phyloP scores from a whole-genome alignment of 1,139 yeast species.

The Taiozyma onychis region DNA sequence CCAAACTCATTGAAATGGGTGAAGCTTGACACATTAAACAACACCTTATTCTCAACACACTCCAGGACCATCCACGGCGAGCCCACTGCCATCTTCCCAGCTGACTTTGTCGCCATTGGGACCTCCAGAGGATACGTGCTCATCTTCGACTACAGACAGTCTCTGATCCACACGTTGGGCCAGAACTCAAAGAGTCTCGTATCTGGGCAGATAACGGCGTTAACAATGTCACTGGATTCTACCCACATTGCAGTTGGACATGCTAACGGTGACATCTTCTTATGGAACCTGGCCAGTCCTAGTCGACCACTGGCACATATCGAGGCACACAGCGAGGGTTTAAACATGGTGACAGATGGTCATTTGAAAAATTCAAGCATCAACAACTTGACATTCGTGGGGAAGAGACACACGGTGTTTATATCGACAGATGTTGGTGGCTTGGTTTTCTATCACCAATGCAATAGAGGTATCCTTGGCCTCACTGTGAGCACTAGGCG shows the following conservation, averaged over 20 bases:
- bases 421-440: constrained; percentile 58
- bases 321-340: constrained; percentile 21
- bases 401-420: constrained; percentile 48
- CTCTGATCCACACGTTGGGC: constrained; percentile 36
- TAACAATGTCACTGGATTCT: constrained; percentile 44
- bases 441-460: constrained; percentile 52
- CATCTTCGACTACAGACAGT: constrained; percentile 62
- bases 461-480: constrained; percentile 47
- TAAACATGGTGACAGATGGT: constrained; percentile 37
- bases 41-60: constrained; percentile 32
- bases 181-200: constrained; percentile 17
- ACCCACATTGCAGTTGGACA: constrained; percentile 41
- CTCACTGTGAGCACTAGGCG: constrained; percentile 42
- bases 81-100: constrained; percentile 41
- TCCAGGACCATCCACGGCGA: constrained; percentile 41
- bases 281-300: constrained; percentile 36
- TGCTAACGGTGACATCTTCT: constrained; percentile 35
- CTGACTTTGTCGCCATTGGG: constrained; percentile 54
- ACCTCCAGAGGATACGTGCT: constrained; percentile 55
- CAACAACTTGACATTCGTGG: constrained; percentile 45
- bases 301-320: constrained; percentile 17
- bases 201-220: constrained; percentile 40
- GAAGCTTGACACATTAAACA: constrained; percentile 36
- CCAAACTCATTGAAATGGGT: constrained; percentile 32
- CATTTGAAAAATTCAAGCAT: constrained; percentile 46